Evolutionary conservation across 345 rosid genomes (phyloP), one percentile per base, ranked within the genome.

Genomic region (Sonneratia alba): DNA sequence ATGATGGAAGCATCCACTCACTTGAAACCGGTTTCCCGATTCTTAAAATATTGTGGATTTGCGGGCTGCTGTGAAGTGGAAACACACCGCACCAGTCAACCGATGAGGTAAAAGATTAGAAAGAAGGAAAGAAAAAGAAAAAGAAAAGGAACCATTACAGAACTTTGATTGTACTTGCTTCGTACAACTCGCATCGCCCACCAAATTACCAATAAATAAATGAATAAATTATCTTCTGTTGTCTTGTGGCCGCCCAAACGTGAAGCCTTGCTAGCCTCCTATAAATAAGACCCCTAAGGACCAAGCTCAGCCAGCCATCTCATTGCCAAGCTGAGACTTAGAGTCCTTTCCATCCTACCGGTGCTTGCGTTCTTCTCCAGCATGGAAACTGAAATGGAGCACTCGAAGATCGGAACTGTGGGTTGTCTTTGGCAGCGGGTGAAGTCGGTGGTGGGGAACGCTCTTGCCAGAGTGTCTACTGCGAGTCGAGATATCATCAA

Each of bases 401-500:
- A 13, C 14, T 10, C 16, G 38, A 62, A 34, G 18, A 40, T 36
- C 4, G 72, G 67, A 7, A 7, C 10, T 0, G 13, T 40, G 53
- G 40, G 22, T 11, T 14, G 68, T 10, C 37, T 36, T 3, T 27
- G 53, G 61, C 59, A 61, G 32, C 14, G 76, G 75, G 0, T 80
- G 4, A 77, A 65, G 68, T 59, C 71, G 53, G 69, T 77, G 68
- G 68, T 73, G 3, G 49, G 18, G 18, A 80, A 69, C 27, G 47
- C 77, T 0, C 71, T 63, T 40, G 63, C 64, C 12, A 76, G 69
- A 73, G 69, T 63, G 36, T 69, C 70, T 24, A 78, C 67, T 0
- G 63, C 80, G n/a, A 71, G 63, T 15, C 65, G 69, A 43, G 79
- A 70, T 34, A 69, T 70, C 21, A 81, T 53, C 53, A 85, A 86